Conservation (phyloP, 352 stramenopile species). For the Phytophthora chlamydospora region DNA sequence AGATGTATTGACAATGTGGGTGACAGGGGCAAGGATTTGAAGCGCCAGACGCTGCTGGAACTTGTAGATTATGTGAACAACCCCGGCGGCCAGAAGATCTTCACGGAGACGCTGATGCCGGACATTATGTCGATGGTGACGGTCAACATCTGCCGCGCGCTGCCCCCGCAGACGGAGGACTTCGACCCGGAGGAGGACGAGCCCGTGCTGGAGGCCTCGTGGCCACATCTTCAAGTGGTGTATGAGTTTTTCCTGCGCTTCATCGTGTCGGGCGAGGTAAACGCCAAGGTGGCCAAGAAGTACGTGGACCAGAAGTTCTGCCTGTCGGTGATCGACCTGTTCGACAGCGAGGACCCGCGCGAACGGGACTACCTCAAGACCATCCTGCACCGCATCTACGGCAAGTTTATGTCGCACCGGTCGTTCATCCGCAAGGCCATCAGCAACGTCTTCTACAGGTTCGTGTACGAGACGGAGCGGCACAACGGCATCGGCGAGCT, state of each 20-base stretch:
- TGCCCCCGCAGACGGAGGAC: conserved; percentile 95
- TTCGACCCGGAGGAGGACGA: conserved; percentile 99
- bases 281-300: conserved; percentile 97
- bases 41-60: conserved; percentile 98
- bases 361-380: conserved; percentile 99
- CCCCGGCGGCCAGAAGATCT: conserved; percentile 95
- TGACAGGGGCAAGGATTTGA: conserved; percentile 94
- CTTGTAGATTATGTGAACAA: conserved; percentile 99
- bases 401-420: conserved; percentile 99
- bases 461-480: conserved; percentile 98
- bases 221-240: conserved; percentile 97
- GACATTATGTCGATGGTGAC: conserved; percentile 94
- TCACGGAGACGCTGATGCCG: conserved; percentile 97
- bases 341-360: conserved; percentile 95
- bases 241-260: conserved; percentile 99
- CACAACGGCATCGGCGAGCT: conserved; percentile 97
- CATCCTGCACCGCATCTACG: conserved; percentile 99
- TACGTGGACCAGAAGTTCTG: conserved; percentile 98
- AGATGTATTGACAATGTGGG: neutral
- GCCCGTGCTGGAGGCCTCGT: conserved; percentile 96
- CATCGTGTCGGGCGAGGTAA: conserved; percentile 97
- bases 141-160: conserved; percentile 95
- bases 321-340: conserved; percentile 94
- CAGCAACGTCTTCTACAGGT: conserved; percentile 98
- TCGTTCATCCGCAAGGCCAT: conserved; percentile 98